phyloP scores from a whole-genome alignment of 108 stramenopile species.

The Asterionellopsis glacialis region DNA sequence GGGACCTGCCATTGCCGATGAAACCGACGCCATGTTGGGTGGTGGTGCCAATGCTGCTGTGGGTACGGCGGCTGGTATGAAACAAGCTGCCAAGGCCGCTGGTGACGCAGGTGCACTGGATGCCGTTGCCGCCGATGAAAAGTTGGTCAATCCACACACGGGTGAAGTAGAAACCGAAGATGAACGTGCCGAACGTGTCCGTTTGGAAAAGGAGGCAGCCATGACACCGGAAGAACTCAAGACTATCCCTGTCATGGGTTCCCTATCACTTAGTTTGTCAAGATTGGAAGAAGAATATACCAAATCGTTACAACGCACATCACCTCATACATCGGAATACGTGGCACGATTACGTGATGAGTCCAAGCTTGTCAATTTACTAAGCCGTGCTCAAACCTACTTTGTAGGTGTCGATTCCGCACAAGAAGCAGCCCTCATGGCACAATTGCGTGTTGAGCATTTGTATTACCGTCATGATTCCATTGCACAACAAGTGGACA shows the following conservation, averaged over 20 bases:
- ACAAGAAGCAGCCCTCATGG: conserved; percentile 70
- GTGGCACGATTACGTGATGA: conserved; percentile 90
- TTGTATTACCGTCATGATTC: conserved; percentile 96
- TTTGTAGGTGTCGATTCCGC: conserved; percentile 68
- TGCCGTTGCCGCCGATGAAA: conserved; percentile 71
- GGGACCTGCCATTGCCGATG: conserved; percentile 56
- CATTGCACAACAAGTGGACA: conserved; percentile 83
- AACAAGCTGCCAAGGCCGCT: conserved; percentile 46
- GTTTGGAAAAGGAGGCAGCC: conserved; percentile 68
- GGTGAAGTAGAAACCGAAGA: conserved; percentile 80
- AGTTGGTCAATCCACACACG: conserved; percentile 79
- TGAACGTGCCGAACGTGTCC: conserved; percentile 78
- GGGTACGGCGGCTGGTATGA: conserved; percentile 40
- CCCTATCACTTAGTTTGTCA: conserved; percentile 70
- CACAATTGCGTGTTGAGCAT: conserved; percentile 84
- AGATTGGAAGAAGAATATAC: conserved; percentile 95
- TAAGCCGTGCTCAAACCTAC: conserved; percentile 74
- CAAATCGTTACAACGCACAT: conserved; percentile 91
- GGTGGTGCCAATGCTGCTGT: conserved; percentile 21
- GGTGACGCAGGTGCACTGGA: conserved; percentile 68
- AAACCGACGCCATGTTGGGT: conserved; percentile 56
- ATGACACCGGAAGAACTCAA: conserved; percentile 75
- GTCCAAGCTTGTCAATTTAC: conserved; percentile 72
- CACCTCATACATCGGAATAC: conserved; percentile 92
- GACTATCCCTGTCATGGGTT: conserved; percentile 86